Conservation (phyloP, 1,284 basidiomycete genomes). For the Moesziomyces aphidis region DNA sequence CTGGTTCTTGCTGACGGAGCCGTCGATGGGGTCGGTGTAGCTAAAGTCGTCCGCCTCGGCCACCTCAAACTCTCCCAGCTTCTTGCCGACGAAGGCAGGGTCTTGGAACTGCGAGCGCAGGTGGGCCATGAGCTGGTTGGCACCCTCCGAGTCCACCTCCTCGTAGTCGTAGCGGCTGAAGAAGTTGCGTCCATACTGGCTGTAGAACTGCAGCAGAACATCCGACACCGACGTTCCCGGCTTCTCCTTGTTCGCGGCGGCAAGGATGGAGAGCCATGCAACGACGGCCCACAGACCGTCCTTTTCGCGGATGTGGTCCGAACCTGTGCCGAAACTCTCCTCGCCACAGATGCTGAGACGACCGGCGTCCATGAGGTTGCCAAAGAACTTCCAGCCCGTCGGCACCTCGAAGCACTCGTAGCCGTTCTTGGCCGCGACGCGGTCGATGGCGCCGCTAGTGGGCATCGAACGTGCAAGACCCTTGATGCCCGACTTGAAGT, state of each 20-base stretch:
- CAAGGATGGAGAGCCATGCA: constrained; percentile 97
- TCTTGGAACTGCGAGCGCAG: constrained; percentile 79
- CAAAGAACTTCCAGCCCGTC: constrained; percentile 99
- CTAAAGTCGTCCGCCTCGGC: constrained; percentile 85
- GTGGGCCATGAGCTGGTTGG: constrained; percentile 83
- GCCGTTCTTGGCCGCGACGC: constrained; percentile 94
- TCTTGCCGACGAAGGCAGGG: constrained; percentile 70
- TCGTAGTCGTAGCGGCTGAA: constrained; percentile 98
- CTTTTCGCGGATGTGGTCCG: constrained; percentile 99
- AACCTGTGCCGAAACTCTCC: constrained; percentile 99
- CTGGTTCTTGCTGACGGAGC: constrained; percentile 92
- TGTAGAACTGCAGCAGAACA: constrained; percentile 84
- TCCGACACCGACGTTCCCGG: constrained; percentile 61
- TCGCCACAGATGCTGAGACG: constrained; percentile 97
- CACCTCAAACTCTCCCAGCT: constrained; percentile 79
- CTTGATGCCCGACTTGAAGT: constrained; percentile 92
- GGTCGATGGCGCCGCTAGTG: constrained; percentile 94
- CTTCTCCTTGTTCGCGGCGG: constrained; percentile 83
- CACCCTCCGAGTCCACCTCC: constrained; percentile 91
- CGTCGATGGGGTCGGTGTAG: constrained; percentile 97
- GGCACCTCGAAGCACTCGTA: constrained; percentile 95
- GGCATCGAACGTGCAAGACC: constrained; percentile 97
- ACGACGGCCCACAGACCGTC: constrained; percentile 98
- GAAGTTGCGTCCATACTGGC: constrained; percentile 94
- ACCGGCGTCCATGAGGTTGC: constrained; percentile 98